These are phyloP conservation scores for Pseudozyma thailandica DNA, from an alignment of 1,284 basidiomycete species.

Conservation along the genomic window DNA sequence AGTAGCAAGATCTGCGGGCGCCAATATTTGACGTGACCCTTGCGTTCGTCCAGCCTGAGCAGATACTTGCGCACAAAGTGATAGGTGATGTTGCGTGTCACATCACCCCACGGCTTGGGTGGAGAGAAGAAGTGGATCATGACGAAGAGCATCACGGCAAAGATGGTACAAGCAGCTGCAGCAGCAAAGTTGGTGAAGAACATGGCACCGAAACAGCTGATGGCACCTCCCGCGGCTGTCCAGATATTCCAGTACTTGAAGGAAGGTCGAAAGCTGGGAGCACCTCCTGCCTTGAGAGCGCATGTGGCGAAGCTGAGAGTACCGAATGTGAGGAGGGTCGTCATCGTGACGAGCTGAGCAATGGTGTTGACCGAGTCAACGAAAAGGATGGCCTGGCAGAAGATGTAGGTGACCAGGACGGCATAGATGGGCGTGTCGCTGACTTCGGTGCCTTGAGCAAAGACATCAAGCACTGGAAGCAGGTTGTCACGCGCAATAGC, in stretches of 20 bases:
- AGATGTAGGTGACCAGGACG: constrained; percentile 60
- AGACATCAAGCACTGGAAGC: constrained; percentile 60
- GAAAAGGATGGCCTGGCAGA: constrained; percentile 64
- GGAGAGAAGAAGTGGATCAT: constrained; percentile 65
- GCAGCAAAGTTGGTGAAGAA: constrained; percentile 61
- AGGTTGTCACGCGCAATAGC: constrained; percentile 66
- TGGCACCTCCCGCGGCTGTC: constrained; percentile 62
- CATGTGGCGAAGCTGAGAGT: constrained; percentile 64
- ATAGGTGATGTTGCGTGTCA: constrained; percentile 66
- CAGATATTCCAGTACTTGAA: constrained; percentile 68
- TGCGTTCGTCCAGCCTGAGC: constrained; percentile 65
- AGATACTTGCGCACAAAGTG: constrained; percentile 67
- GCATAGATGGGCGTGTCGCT: constrained; percentile 64
- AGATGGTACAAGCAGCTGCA: constrained; percentile 58
- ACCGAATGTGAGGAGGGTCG: constrained; percentile 66
- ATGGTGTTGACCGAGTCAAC: constrained; percentile 67
- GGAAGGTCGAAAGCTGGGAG: constrained; percentile 66
- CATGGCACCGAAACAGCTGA: constrained; percentile 64
- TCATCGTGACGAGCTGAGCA: constrained; percentile 67
- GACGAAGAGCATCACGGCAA: constrained; percentile 62
- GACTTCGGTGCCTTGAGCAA: constrained; percentile 64
- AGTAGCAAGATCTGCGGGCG: constrained; percentile 66
- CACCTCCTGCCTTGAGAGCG: constrained; percentile 67
- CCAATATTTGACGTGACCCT: constrained; percentile 68
- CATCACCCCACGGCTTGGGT: constrained; percentile 67